phyloP scores from a whole-genome alignment of 768 basidiomycete species.

The Suillus lakei region DNA sequence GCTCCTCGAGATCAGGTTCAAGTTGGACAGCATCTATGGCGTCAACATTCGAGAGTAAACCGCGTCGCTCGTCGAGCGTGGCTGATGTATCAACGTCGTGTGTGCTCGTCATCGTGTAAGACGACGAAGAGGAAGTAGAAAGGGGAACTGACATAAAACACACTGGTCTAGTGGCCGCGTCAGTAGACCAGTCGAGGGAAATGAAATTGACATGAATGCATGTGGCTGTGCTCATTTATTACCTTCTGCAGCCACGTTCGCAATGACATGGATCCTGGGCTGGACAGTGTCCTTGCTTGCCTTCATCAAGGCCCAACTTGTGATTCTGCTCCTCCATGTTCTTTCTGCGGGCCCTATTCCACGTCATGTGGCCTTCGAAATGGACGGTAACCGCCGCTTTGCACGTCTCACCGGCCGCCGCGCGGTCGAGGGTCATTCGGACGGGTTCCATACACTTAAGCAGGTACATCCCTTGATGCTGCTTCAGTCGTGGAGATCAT shows the following conservation, averaged over 20 bases:
- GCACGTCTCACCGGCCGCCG: constrained; percentile 70
- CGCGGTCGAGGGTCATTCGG: constrained; percentile 80
- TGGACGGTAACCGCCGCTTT: constrained; percentile 97
- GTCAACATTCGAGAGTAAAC: constrained; percentile 24
- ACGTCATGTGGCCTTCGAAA: constrained; percentile 89
- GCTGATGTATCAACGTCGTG: not conserved
- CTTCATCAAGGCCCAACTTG: constrained; percentile 27
- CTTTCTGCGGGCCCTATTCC: constrained; percentile 88
- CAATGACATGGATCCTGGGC: constrained; percentile 5
- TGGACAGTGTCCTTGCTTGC: constrained; percentile 14
- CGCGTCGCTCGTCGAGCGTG: constrained; percentile 28
- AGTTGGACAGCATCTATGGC: not conserved
- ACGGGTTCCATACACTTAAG: constrained; percentile 81
- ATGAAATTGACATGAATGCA: not conserved
- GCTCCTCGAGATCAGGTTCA: constrained; percentile 7
- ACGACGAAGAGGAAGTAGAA: not conserved
- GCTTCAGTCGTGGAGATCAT: not conserved
- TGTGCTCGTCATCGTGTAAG: not conserved
- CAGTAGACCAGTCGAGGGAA: not conserved
- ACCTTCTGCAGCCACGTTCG: not conserved
- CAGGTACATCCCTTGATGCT: constrained; percentile 54
- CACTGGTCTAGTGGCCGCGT: not conserved
- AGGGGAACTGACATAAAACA: not conserved
- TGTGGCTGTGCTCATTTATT: constrained; percentile 17
- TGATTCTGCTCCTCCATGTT: constrained; percentile 59